Evolutionary conservation across 768 basidiomycete genomes (phyloP).

Genomic region (Harrya chromipes): DNA sequence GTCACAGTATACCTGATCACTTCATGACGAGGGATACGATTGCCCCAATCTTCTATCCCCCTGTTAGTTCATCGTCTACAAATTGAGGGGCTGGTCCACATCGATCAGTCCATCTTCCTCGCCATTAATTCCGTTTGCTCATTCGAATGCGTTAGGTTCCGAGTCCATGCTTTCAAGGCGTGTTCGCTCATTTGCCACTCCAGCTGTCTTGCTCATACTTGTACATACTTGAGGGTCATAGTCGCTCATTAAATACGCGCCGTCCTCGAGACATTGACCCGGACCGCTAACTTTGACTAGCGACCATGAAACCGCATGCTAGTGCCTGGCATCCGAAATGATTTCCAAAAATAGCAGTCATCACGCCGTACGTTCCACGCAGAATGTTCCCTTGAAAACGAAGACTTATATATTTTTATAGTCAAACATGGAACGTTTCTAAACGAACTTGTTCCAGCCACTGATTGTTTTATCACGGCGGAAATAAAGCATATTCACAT

Average conservation of each 20-base stretch:
- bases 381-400: slow-evolving; percentile 22
- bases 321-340: no score
- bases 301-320: background rate
- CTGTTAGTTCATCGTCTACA: background rate
- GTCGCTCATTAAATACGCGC: background rate
- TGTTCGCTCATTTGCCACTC: slow-evolving; percentile 7
- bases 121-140: background rate
- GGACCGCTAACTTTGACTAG: background rate
- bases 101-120: slow-evolving; percentile 3
- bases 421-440: slow-evolving; percentile 3
- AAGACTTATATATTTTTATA: background rate
- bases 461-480: slow-evolving; percentile 7
- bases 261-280: background rate
- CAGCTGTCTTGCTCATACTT: background rate
- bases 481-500: slow-evolving; percentile 9
- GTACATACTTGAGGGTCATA: background rate
- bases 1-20: background rate
- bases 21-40: background rate
- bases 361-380: slow-evolving; percentile 20
- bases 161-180: slow-evolving; percentile 13
- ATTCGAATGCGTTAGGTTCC: slow-evolving; percentile 1
- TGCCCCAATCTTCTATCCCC: background rate
- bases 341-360: slow-evolving; percentile 12
- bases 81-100: background rate
- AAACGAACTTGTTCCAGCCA: background rate